Evolutionary conservation across 2,329 filamentous ascomycete species (phyloP).

Genomic region (Apiospora rasikravindrae): DNA sequence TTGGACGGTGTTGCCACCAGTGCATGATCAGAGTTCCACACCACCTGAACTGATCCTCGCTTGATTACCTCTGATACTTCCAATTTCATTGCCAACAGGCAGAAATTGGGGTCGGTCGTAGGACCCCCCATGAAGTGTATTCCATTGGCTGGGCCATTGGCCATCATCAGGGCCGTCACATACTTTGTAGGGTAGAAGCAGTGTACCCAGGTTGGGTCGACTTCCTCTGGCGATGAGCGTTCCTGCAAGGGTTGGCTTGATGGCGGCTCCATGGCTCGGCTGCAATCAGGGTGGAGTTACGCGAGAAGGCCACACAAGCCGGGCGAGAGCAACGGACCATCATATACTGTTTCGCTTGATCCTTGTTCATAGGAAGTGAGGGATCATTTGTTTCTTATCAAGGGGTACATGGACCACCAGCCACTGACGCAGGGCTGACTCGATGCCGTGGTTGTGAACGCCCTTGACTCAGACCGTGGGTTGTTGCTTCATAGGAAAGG

Average conservation of each 20-base stretch:
- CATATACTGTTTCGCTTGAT: not conserved
- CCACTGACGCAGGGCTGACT: not conserved
- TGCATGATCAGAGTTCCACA: not conserved
- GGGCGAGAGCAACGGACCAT: not conserved
- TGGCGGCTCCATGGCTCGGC: not conserved
- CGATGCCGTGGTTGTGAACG: not conserved
- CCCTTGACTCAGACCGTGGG: not conserved
- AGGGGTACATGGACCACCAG: not conserved
- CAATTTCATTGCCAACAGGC: not conserved
- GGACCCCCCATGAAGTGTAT: not conserved
- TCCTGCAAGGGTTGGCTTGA: not conserved
- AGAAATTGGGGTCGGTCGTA: not conserved
- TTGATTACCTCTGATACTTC: not conserved
- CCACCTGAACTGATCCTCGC: not conserved
- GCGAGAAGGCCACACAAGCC: not conserved
- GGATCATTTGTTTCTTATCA: not conserved
- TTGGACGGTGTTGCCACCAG: not conserved
- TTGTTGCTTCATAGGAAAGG: not conserved
- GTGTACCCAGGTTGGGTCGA: not conserved
- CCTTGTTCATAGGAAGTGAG: not conserved
- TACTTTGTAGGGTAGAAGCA: not conserved
- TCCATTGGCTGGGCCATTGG: not conserved
- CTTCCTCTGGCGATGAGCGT: not conserved
- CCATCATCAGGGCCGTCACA: not conserved
- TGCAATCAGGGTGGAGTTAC: not conserved